These are phyloP conservation scores for Hypoxylon lenormandii DNA, from an alignment of 495 filamentous ascomycete species.

Conservation along the genomic window DNA sequence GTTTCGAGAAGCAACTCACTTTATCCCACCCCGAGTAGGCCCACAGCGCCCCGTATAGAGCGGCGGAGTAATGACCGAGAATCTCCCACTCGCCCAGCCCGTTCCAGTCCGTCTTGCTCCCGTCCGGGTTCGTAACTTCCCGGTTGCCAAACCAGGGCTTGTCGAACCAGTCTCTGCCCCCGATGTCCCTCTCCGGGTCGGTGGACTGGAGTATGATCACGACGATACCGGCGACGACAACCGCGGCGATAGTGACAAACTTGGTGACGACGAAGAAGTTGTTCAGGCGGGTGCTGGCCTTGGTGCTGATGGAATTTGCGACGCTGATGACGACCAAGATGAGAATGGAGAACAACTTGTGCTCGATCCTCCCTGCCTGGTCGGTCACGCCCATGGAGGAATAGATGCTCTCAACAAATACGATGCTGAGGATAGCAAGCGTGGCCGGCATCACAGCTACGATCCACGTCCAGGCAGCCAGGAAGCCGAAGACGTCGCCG, in stretches of 20 bases:
- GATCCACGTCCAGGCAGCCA: conserved; percentile 70
- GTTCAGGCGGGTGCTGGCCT: conserved; percentile 65
- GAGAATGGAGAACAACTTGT: conserved; percentile 63
- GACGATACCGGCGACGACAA: conserved; percentile 63
- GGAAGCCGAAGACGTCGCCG: conserved; percentile 66
- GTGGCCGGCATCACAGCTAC: conserved; percentile 69
- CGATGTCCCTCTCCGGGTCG: conserved; percentile 51
- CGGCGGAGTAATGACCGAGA: conserved; percentile 65
- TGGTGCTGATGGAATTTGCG: conserved; percentile 69
- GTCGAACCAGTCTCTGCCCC: conserved; percentile 64
- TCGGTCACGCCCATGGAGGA: conserved; percentile 61
- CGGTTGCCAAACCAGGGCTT: conserved; percentile 64
- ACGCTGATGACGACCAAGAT: conserved; percentile 60
- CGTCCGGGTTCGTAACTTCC: conserved; percentile 59
- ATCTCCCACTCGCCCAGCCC: conserved; percentile 60
- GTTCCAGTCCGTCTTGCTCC: conserved; percentile 63
- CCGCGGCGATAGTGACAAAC: conserved; percentile 59
- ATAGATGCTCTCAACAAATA: conserved; percentile 69
- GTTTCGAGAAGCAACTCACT: conserved; percentile 48
- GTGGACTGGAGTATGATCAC: conserved; percentile 57
- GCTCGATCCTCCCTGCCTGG: conserved; percentile 53
- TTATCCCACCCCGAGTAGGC: conserved; percentile 72
- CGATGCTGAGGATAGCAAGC: conserved; percentile 68
- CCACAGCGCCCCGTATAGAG: conserved; percentile 68
- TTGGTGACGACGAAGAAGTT: conserved; percentile 67